Evolutionary conservation across 2,329 filamentous ascomycete species (phyloP), one percentile per base, ranked within the genome.

Genomic region (Plenodomus lindquistii): DNA sequence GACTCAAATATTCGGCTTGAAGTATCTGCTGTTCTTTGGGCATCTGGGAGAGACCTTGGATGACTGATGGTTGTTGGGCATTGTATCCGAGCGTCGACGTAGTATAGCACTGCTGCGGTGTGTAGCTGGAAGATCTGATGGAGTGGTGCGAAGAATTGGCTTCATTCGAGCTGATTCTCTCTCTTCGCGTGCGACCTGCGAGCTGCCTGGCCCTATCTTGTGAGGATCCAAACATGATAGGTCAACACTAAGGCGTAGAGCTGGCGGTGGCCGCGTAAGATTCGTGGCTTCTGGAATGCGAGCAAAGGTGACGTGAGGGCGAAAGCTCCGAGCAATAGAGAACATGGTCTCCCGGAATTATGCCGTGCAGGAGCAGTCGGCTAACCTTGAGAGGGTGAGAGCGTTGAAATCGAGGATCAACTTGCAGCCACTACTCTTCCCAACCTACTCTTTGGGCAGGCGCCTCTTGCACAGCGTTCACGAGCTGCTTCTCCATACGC

Each of bases 151-250:
- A 59, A 9, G 49, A 43, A 19, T 49, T 42, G 11, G 65, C 64
- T 46, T 42, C 55, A 24, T 34, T 45, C 9, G 63, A 70, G 38
- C 44, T 49, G 42, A 62, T 54, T 7, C 67, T 59, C 10, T 61
- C 54, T 51, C 57, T 64, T 40, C 66, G 58, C 41, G 58, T 59
- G 24, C 66, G 64, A 19, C 59, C 66, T n/a, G 67, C 67, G 36
- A 70, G 66, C 49, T 67, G 66, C 50, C 64, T 62, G 29, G 69
- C 69, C 40, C 67, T 61, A 37, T 71, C 67, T 39, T 71, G 62
- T 9, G 63, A 66, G 13, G 65, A 57, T 7, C 69, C 69, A 19
- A 71, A 71, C 66, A 69, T 71, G 42, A 20, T 27, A 37, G 35
- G 35, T 38, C 46, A 44, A 44, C 20, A 19, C 17, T 29, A 29